Evolutionary conservation across 495 filamentous ascomycete species (phyloP), one percentile per base, ranked within the genome.

Genomic region (Trichoderma reesei): DNA sequence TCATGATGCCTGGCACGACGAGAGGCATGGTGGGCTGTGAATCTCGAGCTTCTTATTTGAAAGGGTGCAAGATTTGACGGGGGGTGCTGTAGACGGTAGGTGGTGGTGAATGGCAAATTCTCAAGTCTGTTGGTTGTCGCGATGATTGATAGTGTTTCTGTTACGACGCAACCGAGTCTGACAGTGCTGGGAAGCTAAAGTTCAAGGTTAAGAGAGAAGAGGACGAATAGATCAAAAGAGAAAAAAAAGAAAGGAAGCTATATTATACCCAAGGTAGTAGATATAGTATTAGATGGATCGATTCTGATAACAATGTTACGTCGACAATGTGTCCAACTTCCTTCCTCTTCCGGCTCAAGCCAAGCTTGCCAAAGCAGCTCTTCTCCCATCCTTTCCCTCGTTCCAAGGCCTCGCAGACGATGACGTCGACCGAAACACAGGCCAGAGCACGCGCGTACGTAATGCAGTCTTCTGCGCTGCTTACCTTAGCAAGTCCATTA

Each of bases 1-100:
- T 72, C 74, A 89, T 80, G 76, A 91, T 76, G 70, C 85, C 88
- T 14, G 89, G 89, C 18, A 92, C 83, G 70, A 93, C 86, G 75
- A 93, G 89, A 80, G 90, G 90, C 90, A 93, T 93, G 46, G 70
- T 87, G 80, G 62, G n/a, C n/a, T n/a, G n/a, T n/a, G n/a, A n/a
- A n/a, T n/a, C n/a, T n/a, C n/a, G n/a, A n/a, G n/a, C n/a, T n/a
- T n/a, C n/a, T n/a, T n/a, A 39, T 39, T 39, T 44, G 54, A 41
- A 39, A 51, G 11, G 46, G 5, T 10, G 41, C 41, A 6, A 48
- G 44, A 48, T 14, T 44, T 44, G 41, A 44, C n/a, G 10, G 10
- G 10, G 37, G 37, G 37, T 39, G 37, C 5, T 39, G 4, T 4
- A 39, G 37, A 5, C 10, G 37, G 37, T 39, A 39, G 37, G 10